phyloP scores from a whole-genome alignment of 192 early-diverging fungal species.

The Coemansia sp. region DNA sequence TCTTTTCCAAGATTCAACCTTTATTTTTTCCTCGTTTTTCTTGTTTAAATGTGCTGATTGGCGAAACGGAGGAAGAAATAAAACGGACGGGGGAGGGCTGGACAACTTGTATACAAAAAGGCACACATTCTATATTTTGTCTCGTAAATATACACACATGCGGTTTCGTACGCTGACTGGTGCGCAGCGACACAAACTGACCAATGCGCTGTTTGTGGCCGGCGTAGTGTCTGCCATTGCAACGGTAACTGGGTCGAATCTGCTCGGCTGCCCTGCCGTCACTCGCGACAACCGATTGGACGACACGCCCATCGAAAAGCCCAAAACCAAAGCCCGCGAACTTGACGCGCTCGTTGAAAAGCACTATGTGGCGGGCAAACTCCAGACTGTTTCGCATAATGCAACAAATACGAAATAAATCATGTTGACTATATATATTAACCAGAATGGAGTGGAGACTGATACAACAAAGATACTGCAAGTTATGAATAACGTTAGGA shows the following conservation, averaged over 20 bases:
- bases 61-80: not conserved
- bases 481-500: not conserved
- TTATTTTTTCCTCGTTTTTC: not conserved
- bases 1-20: not conserved
- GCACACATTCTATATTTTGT: not conserved
- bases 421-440: not conserved
- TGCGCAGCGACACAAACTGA: conserved; percentile 43
- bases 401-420: not conserved
- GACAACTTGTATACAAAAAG: too few species aligned
- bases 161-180: conserved; percentile 51
- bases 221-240: conserved; percentile 44
- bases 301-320: not conserved
- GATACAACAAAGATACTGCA: not conserved
- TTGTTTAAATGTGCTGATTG: not conserved
- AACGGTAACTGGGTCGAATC: conserved; percentile 48
- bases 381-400: not conserved
- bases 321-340: not conserved
- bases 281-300: conserved; percentile 38
- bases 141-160: conserved; percentile 14
- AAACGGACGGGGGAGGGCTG: too few species aligned
- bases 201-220: conserved; percentile 47
- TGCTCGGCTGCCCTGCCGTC: conserved; percentile 52
- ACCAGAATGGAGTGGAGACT: not conserved
- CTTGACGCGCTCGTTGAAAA: conserved; percentile 16
- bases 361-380: conserved; percentile 8